Base-by-base conservation (phyloP, 345 rosid species). In the Ceriops decandra region DNA sequence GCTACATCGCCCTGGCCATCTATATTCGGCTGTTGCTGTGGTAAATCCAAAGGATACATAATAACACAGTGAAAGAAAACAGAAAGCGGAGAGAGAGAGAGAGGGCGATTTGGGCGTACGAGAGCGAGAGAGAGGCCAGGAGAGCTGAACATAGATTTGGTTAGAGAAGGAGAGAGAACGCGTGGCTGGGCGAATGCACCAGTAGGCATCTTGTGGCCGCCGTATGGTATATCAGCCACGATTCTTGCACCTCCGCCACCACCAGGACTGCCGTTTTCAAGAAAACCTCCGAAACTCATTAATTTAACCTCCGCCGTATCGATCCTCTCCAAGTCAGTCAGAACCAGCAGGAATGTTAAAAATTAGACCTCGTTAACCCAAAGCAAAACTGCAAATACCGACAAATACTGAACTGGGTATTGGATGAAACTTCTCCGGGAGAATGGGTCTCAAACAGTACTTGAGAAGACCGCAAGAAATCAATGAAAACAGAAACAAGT, bases 81-180 rank as follows among this genome's bases (percentile, higher is more conserved):
- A 46, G 1, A 11, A 31, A 32, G 17, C 5, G 1, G 5, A 54
- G 49, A 6, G 2, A 49, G 0, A 28, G 22, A 22, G 2, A 21
- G 28, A 54, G 6, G 3, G 9, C 1, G 36, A 2, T 10, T 7
- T 5, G 17, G 15, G 9, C 47, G 72, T 88, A 88, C 93, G 22
- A 89, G 90, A 62, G 90, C 91, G 11, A 86, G 91, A n/a, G 95
- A 89, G 73, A 89, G 95, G 57, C 91, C 91, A 0, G 95, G 85
- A n/a, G 91, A 81, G 82, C 57, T 82, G 84, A 89, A 89, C 81
- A 85, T 82, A 78, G 82, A 73, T 74, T 89, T 89, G 54, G 84
- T 52, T 57, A 86, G 57, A 30, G 87, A 67, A 62, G 87, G 77
- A 67, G 85, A 72, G 58, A 86, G 60, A 69, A 86, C 79, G 52